Evolutionary conservation across 1,284 basidiomycete genomes (phyloP).

Genomic region (Sporisorium exsertum): DNA sequence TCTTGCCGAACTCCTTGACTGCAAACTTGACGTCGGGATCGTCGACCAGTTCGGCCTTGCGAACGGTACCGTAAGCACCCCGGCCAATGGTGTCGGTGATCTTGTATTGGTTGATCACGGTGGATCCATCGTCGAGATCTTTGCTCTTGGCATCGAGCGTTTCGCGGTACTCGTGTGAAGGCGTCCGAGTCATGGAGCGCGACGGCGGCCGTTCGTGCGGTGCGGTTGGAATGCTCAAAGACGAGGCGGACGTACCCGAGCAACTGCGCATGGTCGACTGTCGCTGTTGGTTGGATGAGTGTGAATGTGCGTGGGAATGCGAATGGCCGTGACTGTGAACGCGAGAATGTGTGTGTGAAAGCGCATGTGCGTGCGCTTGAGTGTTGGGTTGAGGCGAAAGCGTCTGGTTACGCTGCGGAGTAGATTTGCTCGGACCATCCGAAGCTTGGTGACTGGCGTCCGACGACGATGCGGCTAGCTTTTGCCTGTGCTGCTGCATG

Average conservation of each 20-base stretch:
- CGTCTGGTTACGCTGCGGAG: slow-evolving; percentile 15
- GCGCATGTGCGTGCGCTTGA: neutral
- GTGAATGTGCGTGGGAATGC: slow-evolving; percentile 5
- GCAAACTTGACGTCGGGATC: slow-evolving; percentile 47
- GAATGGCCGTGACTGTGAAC: slow-evolving; percentile 1
- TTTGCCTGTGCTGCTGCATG: slow-evolving; percentile 29
- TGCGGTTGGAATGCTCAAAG: slow-evolving; percentile 24
- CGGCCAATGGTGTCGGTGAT: slow-evolving; percentile 62
- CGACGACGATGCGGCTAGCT: slow-evolving; percentile 3
- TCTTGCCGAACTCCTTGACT: slow-evolving; percentile 68
- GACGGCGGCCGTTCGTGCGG: slow-evolving; percentile 27
- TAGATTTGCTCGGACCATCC: slow-evolving; percentile 26
- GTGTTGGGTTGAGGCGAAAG: slow-evolving; percentile 18
- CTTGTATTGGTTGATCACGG: slow-evolving; percentile 67
- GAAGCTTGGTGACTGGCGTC: slow-evolving; percentile 6
- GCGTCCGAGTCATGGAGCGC: slow-evolving; percentile 33
- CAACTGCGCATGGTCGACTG: slow-evolving; percentile 9
- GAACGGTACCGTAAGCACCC: slow-evolving; percentile 64
- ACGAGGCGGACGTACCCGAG: slow-evolving; percentile 23
- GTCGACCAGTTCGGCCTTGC: slow-evolving; percentile 52
- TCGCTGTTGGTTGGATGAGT: slow-evolving; percentile 7
- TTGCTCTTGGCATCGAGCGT: slow-evolving; percentile 64
- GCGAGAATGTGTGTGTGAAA: slow-evolving; percentile 12
- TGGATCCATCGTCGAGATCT: slow-evolving; percentile 62
- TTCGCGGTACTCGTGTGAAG: slow-evolving; percentile 52